These are phyloP conservation scores for Themeda triandra DNA, from an alignment of 176 grass and related monocot genomes.

Conservation along the genomic window DNA sequence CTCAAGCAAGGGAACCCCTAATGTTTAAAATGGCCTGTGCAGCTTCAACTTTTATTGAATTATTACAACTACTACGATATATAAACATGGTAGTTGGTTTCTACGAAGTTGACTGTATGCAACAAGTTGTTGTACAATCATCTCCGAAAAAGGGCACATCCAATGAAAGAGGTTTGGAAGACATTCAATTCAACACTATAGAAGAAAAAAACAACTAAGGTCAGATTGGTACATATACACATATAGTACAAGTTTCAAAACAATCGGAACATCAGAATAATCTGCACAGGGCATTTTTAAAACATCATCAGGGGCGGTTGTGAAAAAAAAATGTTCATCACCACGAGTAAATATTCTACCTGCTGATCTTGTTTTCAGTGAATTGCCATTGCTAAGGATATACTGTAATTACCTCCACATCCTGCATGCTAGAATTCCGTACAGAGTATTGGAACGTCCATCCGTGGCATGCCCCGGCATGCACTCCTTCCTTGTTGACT, in stretches of 20 bases:
- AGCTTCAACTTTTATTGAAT: background rate
- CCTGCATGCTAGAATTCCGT: conserved; percentile 62
- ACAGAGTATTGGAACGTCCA: conserved; percentile 93
- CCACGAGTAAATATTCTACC: background rate
- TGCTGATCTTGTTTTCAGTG: conserved; percentile 3
- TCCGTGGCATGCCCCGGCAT: conserved; percentile 73
- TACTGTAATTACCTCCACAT: conserved; percentile 78
- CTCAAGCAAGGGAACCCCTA: background rate
- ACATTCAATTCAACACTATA: background rate
- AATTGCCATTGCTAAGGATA: conserved; percentile 29
- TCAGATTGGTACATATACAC: background rate
- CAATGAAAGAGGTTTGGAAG: background rate
- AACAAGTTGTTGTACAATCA: background rate
- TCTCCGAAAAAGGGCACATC: background rate
- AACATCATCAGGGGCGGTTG: background rate
- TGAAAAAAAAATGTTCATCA: background rate
- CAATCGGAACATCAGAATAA: background rate
- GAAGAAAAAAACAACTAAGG: background rate
- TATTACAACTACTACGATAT: background rate
- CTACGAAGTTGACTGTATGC: background rate
- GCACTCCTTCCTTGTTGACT: conserved; percentile 53
- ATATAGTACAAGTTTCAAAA: background rate
- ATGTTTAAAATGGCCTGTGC: background rate
- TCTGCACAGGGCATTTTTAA: background rate
- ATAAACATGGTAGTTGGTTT: background rate